Conservation (phyloP, 441 rosid genomes). For the Pelargonium australe region DNA sequence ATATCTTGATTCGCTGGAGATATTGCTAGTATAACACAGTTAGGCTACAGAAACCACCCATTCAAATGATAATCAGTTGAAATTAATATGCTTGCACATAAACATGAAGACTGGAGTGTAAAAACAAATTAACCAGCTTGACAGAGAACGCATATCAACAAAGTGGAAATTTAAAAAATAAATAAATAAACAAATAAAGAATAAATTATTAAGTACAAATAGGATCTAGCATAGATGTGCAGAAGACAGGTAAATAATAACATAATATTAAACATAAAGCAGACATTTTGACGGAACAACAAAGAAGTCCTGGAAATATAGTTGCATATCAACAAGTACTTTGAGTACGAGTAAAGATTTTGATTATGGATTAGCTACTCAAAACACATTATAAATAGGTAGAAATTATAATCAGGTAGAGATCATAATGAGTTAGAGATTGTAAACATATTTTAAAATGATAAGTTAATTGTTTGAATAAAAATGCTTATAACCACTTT, state of each 20-base stretch:
- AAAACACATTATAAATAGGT: too few species aligned
- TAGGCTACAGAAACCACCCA: constrained; percentile 44
- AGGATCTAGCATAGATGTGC: too few species aligned
- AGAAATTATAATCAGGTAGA: too few species aligned
- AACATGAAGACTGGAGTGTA: not conserved
- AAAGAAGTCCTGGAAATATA: not conserved
- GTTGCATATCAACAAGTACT: not conserved
- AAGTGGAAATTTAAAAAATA: not conserved
- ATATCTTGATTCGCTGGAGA: constrained; percentile 68
- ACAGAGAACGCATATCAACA: not conserved
- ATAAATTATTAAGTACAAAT: too few species aligned
- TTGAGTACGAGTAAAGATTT: not conserved
- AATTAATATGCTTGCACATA: not conserved
- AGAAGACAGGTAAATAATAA: not conserved
- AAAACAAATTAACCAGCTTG: not conserved
- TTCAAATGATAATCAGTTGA: not conserved
- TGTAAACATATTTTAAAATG: too few species aligned
- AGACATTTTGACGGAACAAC: too few species aligned
- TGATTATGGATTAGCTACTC: too few species aligned
- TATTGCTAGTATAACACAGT: constrained; percentile 92
- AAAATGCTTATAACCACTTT: too few species aligned
- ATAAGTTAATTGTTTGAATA: too few species aligned
- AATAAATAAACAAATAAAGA: too few species aligned
- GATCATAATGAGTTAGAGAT: too few species aligned
- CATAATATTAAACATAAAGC: not conserved